phyloP scores from a whole-genome alignment of 345 rosid species.

The Turnera subulata region DNA sequence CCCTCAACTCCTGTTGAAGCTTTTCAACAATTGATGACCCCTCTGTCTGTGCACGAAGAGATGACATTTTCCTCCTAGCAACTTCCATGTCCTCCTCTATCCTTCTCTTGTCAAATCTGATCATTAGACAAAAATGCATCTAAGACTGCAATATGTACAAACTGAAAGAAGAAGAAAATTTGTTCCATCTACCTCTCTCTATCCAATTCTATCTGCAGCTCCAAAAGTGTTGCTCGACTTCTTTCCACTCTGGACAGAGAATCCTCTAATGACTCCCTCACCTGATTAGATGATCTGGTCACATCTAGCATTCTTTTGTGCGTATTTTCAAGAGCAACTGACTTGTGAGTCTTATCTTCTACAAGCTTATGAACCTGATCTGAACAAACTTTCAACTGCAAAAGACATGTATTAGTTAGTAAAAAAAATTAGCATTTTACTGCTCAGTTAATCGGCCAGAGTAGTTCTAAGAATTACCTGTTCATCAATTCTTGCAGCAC shows the following conservation, averaged over 20 bases:
- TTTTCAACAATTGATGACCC: conserved; percentile 68
- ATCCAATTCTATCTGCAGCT: conserved; percentile 60
- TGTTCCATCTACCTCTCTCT: conserved; percentile 56
- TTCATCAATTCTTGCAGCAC: conserved; percentile 71
- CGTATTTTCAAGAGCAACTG: conserved; percentile 43
- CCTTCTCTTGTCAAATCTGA: conserved; percentile 78
- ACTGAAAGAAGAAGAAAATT: not conserved
- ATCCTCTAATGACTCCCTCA: conserved; percentile 59
- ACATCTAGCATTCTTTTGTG: conserved; percentile 61
- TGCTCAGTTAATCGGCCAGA: not conserved
- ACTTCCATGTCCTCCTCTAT: conserved; percentile 70
- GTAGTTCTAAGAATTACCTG: conserved; percentile 46
- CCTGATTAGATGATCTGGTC: conserved; percentile 53
- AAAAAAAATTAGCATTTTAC: too few relatives aligned
- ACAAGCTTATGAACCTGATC: conserved; percentile 73
- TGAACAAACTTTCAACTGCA: conserved; percentile 66
- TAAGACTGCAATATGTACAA: conserved; percentile 7
- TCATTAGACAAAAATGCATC: conserved; percentile 5
- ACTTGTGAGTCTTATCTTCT: conserved; percentile 58
- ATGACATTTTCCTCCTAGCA: conserved; percentile 55
- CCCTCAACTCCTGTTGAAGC: conserved; percentile 72
- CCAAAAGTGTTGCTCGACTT: conserved; percentile 45
- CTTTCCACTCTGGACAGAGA: conserved; percentile 57
- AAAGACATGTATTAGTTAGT: conserved; percentile 13
- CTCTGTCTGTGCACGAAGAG: conserved; percentile 55